phyloP scores from a whole-genome alignment of 495 filamentous ascomycete genomes.

The Articulospora tetracladia region DNA sequence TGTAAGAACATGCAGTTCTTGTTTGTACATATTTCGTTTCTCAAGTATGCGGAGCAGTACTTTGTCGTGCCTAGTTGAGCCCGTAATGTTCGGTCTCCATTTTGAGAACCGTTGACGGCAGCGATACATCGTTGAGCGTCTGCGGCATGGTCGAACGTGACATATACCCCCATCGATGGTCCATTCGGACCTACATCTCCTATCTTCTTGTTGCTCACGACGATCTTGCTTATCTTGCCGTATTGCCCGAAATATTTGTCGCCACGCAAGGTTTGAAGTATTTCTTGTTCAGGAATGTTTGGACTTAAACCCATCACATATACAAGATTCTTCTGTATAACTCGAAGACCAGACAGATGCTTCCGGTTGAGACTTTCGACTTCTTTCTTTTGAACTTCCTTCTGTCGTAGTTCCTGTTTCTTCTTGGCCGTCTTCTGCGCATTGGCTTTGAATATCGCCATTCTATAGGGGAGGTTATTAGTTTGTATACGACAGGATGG shows the following conservation, averaged over 20 bases:
- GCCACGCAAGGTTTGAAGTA: constrained; percentile 82
- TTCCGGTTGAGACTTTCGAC: constrained; percentile 93
- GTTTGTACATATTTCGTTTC: constrained; percentile 89
- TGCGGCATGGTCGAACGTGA: constrained; percentile 84
- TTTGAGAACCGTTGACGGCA: constrained; percentile 87
- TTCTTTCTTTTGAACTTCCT: constrained; percentile 92
- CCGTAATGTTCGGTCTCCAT: constrained; percentile 80
- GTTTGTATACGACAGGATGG: constrained; percentile 3
- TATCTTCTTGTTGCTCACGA: constrained; percentile 90
- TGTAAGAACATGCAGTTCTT: constrained; percentile 96
- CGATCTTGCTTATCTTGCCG: constrained; percentile 97
- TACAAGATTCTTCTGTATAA: constrained; percentile 97
- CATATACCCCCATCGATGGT: constrained; percentile 91
- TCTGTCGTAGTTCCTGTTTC: constrained; percentile 84
- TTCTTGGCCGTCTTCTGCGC: constrained; percentile 87
- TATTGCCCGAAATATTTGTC: constrained; percentile 97
- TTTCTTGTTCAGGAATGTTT: constrained; percentile 82
- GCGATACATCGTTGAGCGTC: constrained; percentile 87
- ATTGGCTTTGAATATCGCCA: constrained; percentile 73
- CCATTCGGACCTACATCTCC: constrained; percentile 59
- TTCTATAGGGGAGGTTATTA: constrained; percentile 33
- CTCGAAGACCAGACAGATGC: constrained; percentile 88
- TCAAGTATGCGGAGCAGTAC: constrained; percentile 95
- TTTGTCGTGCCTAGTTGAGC: constrained; percentile 98
- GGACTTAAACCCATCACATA: constrained; percentile 95